Percentiles rank a stretch among this genome's conserved stretches.
phyloP scores from a whole-genome alignment of 345 rosid species.

The Cardiospermum halicacabum region DNA sequence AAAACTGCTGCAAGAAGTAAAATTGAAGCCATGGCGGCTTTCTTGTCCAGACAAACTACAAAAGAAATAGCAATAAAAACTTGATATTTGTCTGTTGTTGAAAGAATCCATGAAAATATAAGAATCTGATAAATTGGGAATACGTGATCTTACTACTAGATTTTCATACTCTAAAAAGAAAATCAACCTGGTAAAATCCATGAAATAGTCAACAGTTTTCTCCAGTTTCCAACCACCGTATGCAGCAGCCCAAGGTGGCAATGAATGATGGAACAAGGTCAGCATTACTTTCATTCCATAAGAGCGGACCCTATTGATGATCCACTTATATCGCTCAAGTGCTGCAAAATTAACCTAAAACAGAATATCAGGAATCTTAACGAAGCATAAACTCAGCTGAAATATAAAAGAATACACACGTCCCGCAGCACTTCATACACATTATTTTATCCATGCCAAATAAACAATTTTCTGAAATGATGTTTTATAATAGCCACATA shows the following conservation, averaged over 20 bases:
- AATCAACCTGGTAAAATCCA: constrained; percentile 75
- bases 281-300: constrained; percentile 98
- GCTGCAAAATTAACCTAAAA: constrained; percentile 85
- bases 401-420: background rate
- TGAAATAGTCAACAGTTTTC: constrained; percentile 83
- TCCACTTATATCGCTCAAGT: constrained; percentile 84
- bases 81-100: background rate
- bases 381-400: background rate
- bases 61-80: background rate
- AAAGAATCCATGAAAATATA: background rate
- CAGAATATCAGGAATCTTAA: constrained; percentile 10
- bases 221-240: constrained; percentile 98
- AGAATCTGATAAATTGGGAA: background rate
- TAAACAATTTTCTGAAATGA: constrained; percentile 4
- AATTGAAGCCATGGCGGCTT: constrained; percentile 3
- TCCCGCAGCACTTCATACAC: background rate
- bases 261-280: constrained; percentile 88
- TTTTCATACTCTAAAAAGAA: background rate
- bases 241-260: constrained; percentile 96
- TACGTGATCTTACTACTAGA: background rate
- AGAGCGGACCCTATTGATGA: constrained; percentile 61
- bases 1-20: constrained; percentile 2
- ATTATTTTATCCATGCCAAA: background rate
- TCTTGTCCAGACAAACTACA: background rate
- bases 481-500: background rate